Base-by-base conservation (phyloP, 2,329 filamentous ascomycete species). In the Aspergillus ruber region DNA sequence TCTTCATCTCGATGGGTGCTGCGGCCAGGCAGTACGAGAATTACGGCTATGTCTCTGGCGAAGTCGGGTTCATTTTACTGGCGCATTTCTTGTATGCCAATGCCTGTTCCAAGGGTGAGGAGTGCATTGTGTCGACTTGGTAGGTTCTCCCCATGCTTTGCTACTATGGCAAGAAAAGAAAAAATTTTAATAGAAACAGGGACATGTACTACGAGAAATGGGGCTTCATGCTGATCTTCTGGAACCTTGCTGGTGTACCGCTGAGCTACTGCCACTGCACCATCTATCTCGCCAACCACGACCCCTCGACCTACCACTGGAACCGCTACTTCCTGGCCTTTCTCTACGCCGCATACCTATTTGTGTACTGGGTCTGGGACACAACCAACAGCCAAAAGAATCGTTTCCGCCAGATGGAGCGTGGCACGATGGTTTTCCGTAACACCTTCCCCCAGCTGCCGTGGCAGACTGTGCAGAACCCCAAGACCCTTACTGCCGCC, bases 121-220 rank as follows among this genome's bases (percentile, higher is more conserved):
- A 95, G 71, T 81, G 89, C 65, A 95, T 95, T 68, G 80, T 89
- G 50, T 86, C 86, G 7, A 93, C 88, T 43, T 95, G 90, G 83
- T 81, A 67, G 61, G 74, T 45, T 12, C n/a, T 7, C 10, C 3
- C 5, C 23, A 9, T 33, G 6, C 17, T 15, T 20, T 18, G 23
- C 9, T 23, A 20, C 10, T 29, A 12, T 7, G 9, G n/a, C n/a
- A n/a, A n/a, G n/a, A n/a, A n/a, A n/a, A n/a, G 10, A 18, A 41
- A 3, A 13, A n/a, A 12, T 4, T 7, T 6, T 27, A 41, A 18
- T 6, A 21, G 17, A 9, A 21, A n/a, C 45, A 82, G 79, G 85
- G 90, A 95, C 62, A 95, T 95, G 85, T 95, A 94, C 76, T 91
- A 89, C 61, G 90, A 95, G 77, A 95, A 95, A 74, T 90, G 88